phyloP scores from a whole-genome alignment of 2,329 filamentous ascomycete species.

The Fusarium paranaense region DNA sequence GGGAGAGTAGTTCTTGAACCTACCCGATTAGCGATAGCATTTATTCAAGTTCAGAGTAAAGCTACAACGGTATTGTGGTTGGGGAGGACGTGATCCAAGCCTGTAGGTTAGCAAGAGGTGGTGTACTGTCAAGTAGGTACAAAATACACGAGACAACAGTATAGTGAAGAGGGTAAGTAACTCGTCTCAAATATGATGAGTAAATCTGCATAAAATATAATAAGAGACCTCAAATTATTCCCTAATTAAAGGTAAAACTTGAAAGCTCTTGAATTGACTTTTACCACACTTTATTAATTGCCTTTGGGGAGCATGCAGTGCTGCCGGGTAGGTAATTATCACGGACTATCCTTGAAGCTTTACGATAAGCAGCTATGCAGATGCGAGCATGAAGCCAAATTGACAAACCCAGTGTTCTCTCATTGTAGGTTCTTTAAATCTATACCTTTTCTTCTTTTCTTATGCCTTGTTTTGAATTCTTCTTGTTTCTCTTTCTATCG shows the following conservation, averaged over 20 bases:
- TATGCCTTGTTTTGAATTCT: neutral
- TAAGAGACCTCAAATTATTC: too few species aligned
- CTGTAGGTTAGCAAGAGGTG: too few species aligned
- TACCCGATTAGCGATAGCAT: neutral
- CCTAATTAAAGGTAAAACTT: too few species aligned
- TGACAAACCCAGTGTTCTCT: neutral
- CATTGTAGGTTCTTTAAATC: neutral
- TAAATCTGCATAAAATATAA: too few species aligned
- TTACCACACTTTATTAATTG: too few species aligned
- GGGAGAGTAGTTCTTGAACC: neutral
- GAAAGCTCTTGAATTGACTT: too few species aligned
- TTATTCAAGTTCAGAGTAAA: neutral
- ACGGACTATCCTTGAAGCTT: neutral
- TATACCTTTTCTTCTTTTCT: neutral
- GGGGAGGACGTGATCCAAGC: fast-evolving
- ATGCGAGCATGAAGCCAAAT: neutral
- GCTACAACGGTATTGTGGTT: neutral
- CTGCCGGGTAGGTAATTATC: too few species aligned
- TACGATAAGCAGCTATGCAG: neutral
- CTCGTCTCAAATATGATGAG: too few species aligned
- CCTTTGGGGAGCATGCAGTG: too few species aligned
- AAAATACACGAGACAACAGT: too few species aligned
- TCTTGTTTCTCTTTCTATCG: neutral
- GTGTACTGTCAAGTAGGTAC: too few species aligned
- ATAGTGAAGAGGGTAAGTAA: too few species aligned